Conservation (phyloP, 768 basidiomycete genomes). For the Tylopilus sp. region DNA sequence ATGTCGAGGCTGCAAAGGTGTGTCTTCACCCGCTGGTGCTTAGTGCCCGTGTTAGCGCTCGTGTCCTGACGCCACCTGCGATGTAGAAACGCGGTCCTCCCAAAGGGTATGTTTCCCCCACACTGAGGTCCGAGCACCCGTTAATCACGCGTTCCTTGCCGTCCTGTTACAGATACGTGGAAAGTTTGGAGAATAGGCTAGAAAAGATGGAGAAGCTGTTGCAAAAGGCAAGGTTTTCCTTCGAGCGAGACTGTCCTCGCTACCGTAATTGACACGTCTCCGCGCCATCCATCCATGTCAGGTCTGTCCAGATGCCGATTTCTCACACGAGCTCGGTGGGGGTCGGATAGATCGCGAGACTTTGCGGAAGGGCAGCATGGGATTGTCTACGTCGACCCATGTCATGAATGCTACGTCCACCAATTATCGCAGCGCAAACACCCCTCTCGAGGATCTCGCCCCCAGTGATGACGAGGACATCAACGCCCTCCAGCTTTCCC, state of each 20-base stretch:
- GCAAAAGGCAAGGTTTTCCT: constrained; percentile 37
- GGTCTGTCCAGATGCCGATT: constrained; percentile 64
- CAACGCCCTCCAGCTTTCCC: constrained; percentile 19
- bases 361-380: constrained; percentile 27
- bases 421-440: neutral
- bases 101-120: constrained; percentile 26
- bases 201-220: constrained; percentile 65
- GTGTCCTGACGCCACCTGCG: neutral
- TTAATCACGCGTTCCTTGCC: neutral
- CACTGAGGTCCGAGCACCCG: neutral
- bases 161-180: constrained; percentile 47
- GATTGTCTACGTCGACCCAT: constrained; percentile 11
- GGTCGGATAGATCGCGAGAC: constrained; percentile 36
- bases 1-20: constrained; percentile 55
- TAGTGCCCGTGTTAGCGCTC: neutral
- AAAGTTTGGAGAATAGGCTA: constrained; percentile 57
- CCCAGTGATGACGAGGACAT: constrained; percentile 30
- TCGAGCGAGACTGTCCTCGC: neutral
- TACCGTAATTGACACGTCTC: neutral
- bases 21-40: neutral
- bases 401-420: constrained; percentile 14
- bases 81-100: constrained; percentile 41
- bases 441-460: constrained; percentile 19
- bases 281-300: constrained; percentile 28
- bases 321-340: constrained; percentile 55